These are phyloP conservation scores for Pleurotus cornucopiae DNA, from an alignment of 768 basidiomycete genomes.

Conservation along the genomic window DNA sequence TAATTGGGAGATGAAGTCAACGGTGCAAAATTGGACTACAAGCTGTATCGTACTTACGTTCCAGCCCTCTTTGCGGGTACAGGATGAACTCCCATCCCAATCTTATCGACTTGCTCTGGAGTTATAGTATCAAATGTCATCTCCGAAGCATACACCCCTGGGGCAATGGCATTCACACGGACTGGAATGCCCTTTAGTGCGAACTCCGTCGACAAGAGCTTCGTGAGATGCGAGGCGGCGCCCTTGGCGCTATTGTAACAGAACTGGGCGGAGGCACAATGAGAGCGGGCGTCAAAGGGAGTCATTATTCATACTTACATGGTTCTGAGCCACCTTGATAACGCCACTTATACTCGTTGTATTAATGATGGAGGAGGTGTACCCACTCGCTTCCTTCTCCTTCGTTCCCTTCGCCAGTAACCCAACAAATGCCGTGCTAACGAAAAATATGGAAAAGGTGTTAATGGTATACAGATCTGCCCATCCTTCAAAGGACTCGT, in stretches of 20 bases:
- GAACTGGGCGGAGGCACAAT: slow-evolving; percentile 41
- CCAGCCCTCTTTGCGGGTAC: slow-evolving; percentile 63
- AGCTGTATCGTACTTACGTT: slow-evolving; percentile 44
- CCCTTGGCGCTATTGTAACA: slow-evolving; percentile 81
- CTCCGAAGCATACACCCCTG: slow-evolving; percentile 73
- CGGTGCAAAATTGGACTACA: not conserved
- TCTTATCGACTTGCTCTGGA: slow-evolving; percentile 41
- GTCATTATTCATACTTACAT: slow-evolving; percentile 42
- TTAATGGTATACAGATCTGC: slow-evolving; percentile 59
- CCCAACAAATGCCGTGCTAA: slow-evolving; percentile 72
- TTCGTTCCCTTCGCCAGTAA: slow-evolving; percentile 69
- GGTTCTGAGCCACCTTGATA: slow-evolving; percentile 67
- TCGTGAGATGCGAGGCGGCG: slow-evolving; percentile 72
- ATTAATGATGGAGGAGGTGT: slow-evolving; percentile 68
- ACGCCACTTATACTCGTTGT: slow-evolving; percentile 76
- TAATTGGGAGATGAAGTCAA: slow-evolving; percentile 18
- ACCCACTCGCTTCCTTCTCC: slow-evolving; percentile 44
- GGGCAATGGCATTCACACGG: slow-evolving; percentile 71
- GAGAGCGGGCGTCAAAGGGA: not conserved
- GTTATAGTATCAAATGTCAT: slow-evolving; percentile 58
- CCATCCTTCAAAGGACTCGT: slow-evolving; percentile 65
- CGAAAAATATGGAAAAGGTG: slow-evolving; percentile 74
- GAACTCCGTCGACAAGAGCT: slow-evolving; percentile 72
- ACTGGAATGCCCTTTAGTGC: slow-evolving; percentile 64
- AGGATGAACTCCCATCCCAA: slow-evolving; percentile 57